Evolutionary conservation across 331 rosid species (phyloP), one percentile per base, ranked within the genome.

Genomic region (Rosa hybrid): DNA sequence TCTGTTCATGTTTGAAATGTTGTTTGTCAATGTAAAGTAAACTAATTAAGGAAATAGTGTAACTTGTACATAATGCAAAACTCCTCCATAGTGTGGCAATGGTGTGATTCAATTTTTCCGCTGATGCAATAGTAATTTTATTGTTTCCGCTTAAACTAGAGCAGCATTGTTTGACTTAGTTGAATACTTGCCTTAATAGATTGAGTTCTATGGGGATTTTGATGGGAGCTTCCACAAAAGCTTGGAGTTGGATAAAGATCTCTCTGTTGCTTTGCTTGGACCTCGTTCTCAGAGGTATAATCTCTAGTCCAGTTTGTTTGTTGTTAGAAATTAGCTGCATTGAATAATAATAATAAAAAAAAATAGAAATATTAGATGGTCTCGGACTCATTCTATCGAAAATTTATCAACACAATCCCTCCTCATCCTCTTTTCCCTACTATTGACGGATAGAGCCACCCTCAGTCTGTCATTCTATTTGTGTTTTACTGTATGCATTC

Each of bases 171-270:
- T 44, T 64, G 9, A 41, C 67, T 64, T 39, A 25, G 16, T 50
- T 80, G 76, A 49, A 45, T 60, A 45, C 77, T 68, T 81, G 38
- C 45, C 44, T 71, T 34, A 71, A 64, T 79, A 95, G 99, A 91
- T 95, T 80, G 97, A 93, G 77, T 95, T 95, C 81, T 95, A 89
- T 79, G 99, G 99, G 74, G 99, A 95, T 87, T 90, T 90, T 34
- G 96, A 95, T 49, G 99, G 98, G 60, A 89, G 92, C 85, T 95
- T 95, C 83, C 96, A 91, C 94, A 93, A 91, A 82, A 92, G 88
- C 84, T 86, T 95, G 87, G 97, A 92, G 56, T 87, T 95, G 80
- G 90, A 84, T 83, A 89, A 89, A 56, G 98, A 95, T 87, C 96
- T 95, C 74, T 88, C 98, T 7, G 90, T 81, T 84, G 98, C 98